phyloP scores from a whole-genome alignment of 176 grass and related monocot species.

The Musa acuminata region DNA sequence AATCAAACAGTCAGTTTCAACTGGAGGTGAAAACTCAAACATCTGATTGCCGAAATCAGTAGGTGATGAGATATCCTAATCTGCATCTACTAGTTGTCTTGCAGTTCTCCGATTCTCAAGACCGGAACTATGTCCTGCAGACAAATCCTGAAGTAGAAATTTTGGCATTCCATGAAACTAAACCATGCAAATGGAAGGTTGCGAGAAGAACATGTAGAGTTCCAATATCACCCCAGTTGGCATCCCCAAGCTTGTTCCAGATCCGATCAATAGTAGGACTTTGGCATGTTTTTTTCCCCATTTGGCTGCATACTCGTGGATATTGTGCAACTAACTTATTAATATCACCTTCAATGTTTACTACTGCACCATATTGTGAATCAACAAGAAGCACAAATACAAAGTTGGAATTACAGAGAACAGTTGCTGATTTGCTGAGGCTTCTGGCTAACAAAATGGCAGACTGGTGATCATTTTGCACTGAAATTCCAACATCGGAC shows the following conservation, averaged over 20 bases:
- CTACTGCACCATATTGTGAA: constrained; percentile 85
- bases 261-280: constrained; percentile 64
- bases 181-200: constrained; percentile 64
- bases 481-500: constrained; percentile 58
- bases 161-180: constrained; percentile 66
- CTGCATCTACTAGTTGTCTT: constrained; percentile 52
- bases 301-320: constrained; percentile 70
- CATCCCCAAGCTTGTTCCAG: constrained; percentile 95
- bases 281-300: constrained; percentile 67
- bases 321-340: constrained; percentile 55
- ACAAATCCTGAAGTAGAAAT: constrained; percentile 61
- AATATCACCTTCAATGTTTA: constrained; percentile 75
- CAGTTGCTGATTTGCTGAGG: constrained; percentile 63
- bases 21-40: no score
- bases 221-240: constrained; percentile 91
- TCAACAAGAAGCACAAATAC: constrained; percentile 79
- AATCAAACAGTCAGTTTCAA: no score
- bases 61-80: no score
- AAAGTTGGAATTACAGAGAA: constrained; percentile 57
- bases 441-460: constrained; percentile 70
- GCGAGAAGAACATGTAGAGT: constrained; percentile 77
- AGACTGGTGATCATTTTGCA: constrained; percentile 33
- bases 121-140: constrained; percentile 65
- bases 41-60: no score
- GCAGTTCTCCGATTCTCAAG: constrained; percentile 75